Conservation (phyloP, 306 rosid genomes). For the Pterocarpus santalinus region DNA sequence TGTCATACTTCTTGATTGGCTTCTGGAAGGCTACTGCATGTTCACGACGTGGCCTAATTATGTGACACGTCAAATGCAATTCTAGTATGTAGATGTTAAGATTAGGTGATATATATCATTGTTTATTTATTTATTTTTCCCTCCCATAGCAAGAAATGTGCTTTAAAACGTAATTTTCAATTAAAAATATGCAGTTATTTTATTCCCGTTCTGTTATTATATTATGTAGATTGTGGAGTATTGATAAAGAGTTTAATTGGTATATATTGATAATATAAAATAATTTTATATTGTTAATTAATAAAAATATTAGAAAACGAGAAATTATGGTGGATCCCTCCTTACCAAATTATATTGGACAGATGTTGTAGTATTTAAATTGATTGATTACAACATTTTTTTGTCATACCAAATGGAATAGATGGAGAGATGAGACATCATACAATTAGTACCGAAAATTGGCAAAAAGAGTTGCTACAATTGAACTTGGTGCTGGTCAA, state of each 20-base stretch:
- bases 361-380: no score
- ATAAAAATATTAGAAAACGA: no score
- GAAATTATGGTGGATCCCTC: no score
- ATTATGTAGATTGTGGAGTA: background rate
- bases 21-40: constrained; percentile 1
- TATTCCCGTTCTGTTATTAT: background rate
- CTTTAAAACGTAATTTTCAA: constrained; percentile 1
- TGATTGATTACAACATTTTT: no score
- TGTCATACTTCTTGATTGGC: background rate
- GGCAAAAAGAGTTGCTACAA: no score
- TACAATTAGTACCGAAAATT: no score
- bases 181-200: background rate
- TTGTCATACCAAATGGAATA: no score
- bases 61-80: constrained; percentile 8
- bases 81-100: constrained; percentile 25
- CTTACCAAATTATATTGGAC: no score
- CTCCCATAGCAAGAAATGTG: constrained; percentile 31
- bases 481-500: no score
- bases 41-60: background rate
- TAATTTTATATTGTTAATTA: no score
- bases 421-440: no score
- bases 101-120: background rate
- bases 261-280: no score
- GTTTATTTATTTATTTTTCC: background rate
- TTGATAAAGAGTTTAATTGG: background rate